A percentile compares a stretch with the other conserved stretches of the same genome.
Conservation (phyloP, 805 yeast species). For the Torulaspora indica region DNA sequence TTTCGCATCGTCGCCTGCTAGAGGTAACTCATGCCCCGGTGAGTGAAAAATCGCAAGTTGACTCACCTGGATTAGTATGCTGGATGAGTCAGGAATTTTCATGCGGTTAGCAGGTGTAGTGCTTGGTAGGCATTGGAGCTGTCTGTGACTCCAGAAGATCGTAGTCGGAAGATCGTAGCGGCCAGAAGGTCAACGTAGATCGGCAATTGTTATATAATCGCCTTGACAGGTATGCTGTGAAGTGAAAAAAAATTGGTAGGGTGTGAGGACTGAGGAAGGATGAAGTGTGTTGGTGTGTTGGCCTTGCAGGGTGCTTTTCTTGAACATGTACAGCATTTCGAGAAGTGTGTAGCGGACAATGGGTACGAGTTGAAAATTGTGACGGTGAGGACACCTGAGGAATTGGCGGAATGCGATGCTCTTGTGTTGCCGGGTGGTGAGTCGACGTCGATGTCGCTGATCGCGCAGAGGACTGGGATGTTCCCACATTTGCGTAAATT, state of each 20-base stretch:
- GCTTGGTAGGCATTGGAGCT: background rate
- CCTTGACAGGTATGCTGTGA: background rate
- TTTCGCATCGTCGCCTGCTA: constrained; percentile 1
- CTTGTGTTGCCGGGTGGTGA: constrained; percentile 69
- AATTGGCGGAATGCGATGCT: constrained; percentile 50
- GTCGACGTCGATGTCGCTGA: constrained; percentile 62
- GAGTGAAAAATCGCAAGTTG: constrained; percentile 1
- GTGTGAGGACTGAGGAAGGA: background rate
- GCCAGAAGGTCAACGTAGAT: background rate
- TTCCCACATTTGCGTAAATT: constrained; percentile 50
- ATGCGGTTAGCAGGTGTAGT: background rate
- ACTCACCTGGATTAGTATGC: background rate
- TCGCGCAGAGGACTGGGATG: constrained; percentile 61
- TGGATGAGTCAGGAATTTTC: background rate
- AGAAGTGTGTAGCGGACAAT: constrained; percentile 32
- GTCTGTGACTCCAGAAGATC: background rate
- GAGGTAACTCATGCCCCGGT: constrained; percentile 5
- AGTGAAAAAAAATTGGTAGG: background rate
- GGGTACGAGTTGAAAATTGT: constrained; percentile 36
- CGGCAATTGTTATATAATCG: background rate
- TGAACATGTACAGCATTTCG: constrained; percentile 57
- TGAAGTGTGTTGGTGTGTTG: constrained; percentile 54
- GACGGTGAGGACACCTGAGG: constrained; percentile 50
- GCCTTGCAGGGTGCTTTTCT: constrained; percentile 77
- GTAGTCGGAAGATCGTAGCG: background rate